A percentile compares a stretch with the other conserved stretches of the same genome.
These are phyloP conservation scores for Aspergillus udagawae DNA, from an alignment of 2,329 filamentous ascomycete species.

Conservation along the genomic window DNA sequence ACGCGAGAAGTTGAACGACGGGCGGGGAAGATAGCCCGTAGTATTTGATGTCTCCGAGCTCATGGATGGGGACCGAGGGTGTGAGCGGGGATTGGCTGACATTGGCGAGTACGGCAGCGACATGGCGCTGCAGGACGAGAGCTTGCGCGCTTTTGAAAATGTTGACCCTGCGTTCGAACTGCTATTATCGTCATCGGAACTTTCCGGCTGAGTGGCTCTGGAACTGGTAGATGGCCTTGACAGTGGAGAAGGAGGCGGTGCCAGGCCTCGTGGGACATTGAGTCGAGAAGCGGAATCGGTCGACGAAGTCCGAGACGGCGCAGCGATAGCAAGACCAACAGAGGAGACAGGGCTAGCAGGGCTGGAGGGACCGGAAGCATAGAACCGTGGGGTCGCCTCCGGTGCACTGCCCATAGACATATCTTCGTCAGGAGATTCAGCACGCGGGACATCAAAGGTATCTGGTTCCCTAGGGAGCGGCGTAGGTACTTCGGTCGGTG, in stretches of 20 bases:
- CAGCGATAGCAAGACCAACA: constrained; percentile 16
- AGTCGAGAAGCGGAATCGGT: constrained; percentile 34
- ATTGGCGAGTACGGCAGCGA: constrained; percentile 60
- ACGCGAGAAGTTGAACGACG: constrained; percentile 89
- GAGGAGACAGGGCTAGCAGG: constrained; percentile 4
- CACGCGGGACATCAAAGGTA: constrained; percentile 24
- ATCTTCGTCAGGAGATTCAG: constrained; percentile 32
- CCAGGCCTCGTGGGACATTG: constrained; percentile 41
- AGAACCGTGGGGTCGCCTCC: constrained; percentile 18
- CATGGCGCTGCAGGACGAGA: constrained; percentile 67
- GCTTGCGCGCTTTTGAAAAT: constrained; percentile 69
- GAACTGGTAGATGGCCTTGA: constrained; percentile 46
- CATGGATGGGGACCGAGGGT: constrained; percentile 76
- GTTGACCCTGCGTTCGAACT: constrained; percentile 54
- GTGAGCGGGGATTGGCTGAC: constrained; percentile 59
- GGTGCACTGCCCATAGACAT: constrained; percentile 10
- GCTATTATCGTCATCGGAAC: constrained; percentile 65
- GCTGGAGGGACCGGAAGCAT: constrained; percentile 13
- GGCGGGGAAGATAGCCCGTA: constrained; percentile 58
- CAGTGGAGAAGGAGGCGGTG: constrained; percentile 44
- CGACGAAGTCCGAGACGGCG: constrained; percentile 30
- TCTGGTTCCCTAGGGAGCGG: constrained; percentile 14
- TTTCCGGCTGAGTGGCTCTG: constrained; percentile 60
- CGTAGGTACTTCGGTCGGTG: constrained; percentile 20
- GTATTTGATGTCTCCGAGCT: constrained; percentile 73